phyloP scores from a whole-genome alignment of 257 asterid genomes.

The Misopates orontium region DNA sequence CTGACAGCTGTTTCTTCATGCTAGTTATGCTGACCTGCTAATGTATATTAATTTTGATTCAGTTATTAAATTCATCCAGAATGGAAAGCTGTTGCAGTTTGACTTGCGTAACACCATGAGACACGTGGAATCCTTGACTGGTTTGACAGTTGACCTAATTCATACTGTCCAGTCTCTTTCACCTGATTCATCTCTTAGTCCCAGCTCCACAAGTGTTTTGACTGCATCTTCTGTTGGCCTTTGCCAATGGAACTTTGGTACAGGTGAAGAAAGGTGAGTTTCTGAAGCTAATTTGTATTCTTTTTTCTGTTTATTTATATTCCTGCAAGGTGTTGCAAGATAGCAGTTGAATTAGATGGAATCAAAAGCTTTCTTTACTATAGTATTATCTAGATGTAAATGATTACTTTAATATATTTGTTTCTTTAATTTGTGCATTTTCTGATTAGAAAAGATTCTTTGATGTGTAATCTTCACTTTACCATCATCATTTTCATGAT shows the following conservation, averaged over 20 bases:
- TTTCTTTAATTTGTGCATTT: background rate
- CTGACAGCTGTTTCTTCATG: constrained; percentile 21
- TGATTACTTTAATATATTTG: background rate
- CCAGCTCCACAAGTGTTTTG: constrained; percentile 58
- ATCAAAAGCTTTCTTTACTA: too few relatives aligned
- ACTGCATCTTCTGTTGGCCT: constrained; percentile 90
- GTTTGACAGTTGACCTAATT: constrained; percentile 63
- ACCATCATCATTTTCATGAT: background rate
- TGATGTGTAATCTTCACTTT: background rate
- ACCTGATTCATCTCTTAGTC: constrained; percentile 36
- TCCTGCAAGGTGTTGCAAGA: background rate
- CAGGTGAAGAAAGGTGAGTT: constrained; percentile 51
- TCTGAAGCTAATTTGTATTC: background rate
- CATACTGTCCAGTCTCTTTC: constrained; percentile 67
- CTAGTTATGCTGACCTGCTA: constrained; percentile 8
- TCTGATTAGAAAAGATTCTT: background rate
- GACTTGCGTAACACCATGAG: constrained; percentile 73
- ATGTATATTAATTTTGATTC: constrained; percentile 17
- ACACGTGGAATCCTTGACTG: constrained; percentile 66
- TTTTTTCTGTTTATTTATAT: background rate
- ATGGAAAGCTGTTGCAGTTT: constrained; percentile 78
- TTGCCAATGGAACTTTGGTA: constrained; percentile 80
- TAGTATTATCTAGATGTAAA: too few relatives aligned
- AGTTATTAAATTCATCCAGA: constrained; percentile 45
- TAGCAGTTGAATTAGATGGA: background rate